Percentiles rank a stretch among this genome's conserved stretches.
Conservation (phyloP, 2,329 filamentous ascomycete genomes). For the Epichloe sibirici region DNA sequence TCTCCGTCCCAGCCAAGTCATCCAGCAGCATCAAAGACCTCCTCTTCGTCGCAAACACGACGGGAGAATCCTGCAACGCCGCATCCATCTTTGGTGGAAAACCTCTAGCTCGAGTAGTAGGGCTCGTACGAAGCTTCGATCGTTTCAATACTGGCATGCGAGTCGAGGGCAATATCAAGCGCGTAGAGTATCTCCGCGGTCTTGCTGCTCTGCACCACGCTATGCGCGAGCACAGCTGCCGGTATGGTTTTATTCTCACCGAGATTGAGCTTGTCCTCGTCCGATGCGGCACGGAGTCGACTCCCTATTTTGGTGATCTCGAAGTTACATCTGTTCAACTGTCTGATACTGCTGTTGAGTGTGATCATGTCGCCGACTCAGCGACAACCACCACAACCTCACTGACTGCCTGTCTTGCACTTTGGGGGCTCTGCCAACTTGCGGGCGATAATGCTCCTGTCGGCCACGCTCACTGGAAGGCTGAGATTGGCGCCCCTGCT, state of each 20-base stretch:
- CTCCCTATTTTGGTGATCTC: constrained; percentile 79
- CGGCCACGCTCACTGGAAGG: constrained; percentile 50
- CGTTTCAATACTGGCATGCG: constrained; percentile 95
- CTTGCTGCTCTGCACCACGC: constrained; percentile 76
- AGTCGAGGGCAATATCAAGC: constrained; percentile 69
- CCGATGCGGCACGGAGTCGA: constrained; percentile 58
- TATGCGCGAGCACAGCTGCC: constrained; percentile 87
- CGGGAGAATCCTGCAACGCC: constrained; percentile 43
- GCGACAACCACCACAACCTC: constrained; percentile 27
- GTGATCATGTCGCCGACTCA: constrained; percentile 22
- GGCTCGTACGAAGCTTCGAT: constrained; percentile 84
- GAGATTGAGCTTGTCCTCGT: constrained; percentile 92
- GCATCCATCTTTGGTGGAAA: constrained; percentile 37
- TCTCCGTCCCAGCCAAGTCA: constrained; percentile 29
- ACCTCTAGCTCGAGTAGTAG: constrained; percentile 51
- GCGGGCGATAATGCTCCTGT: constrained; percentile 42
- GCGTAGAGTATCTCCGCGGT: constrained; percentile 79
- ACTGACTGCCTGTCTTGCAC: constrained; percentile 59
- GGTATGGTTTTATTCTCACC: constrained; percentile 92
- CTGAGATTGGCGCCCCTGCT: constrained; percentile 63
- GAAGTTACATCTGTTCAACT: constrained; percentile 57
- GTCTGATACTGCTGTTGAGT: constrained; percentile 25
- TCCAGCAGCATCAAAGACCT: constrained; percentile 33
- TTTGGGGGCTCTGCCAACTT: constrained; percentile 68
- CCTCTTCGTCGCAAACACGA: constrained; percentile 53